Conservation (phyloP, 768 basidiomycete genomes). For the Naganishia randhawae region DNA sequence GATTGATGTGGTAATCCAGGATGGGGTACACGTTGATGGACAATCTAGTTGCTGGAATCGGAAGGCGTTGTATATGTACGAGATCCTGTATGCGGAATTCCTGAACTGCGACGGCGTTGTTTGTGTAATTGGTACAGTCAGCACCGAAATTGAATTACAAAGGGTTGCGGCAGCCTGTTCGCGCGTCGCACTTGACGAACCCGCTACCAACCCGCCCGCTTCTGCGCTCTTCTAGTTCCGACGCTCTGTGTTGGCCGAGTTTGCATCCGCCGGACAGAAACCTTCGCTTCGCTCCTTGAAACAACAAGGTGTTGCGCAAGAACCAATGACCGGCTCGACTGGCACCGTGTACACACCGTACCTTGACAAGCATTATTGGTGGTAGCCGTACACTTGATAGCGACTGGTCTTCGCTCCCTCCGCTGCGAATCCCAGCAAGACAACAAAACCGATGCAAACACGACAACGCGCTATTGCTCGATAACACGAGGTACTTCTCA, state of each 20-base stretch:
- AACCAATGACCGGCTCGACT: too few species aligned
- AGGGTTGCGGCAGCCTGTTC: too few species aligned
- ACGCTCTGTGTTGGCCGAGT: too few species aligned
- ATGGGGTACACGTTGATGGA: background rate
- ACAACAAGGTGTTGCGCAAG: too few species aligned
- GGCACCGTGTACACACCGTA: too few species aligned
- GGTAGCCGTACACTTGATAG: background rate
- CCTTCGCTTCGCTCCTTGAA: too few species aligned
- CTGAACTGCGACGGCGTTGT: too few species aligned
- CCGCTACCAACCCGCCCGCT: too few species aligned
- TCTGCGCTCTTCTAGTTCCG: too few species aligned
- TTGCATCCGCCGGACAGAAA: too few species aligned
- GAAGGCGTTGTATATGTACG: background rate
- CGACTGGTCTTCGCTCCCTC: background rate
- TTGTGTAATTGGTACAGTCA: background rate
- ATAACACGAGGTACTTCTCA: background rate
- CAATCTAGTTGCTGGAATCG: background rate
- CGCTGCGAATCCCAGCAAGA: background rate
- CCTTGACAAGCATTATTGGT: background rate
- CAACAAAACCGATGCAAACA: background rate
- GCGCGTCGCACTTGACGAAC: too few species aligned
- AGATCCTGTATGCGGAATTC: too few species aligned
- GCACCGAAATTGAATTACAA: conserved; percentile 2
- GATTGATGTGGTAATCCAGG: background rate
- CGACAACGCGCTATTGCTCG: background rate